Evolutionary conservation across 1,284 basidiomycete species (phyloP), one percentile per base, ranked within the genome.

Genomic region (Meripilus lineatus): DNA sequence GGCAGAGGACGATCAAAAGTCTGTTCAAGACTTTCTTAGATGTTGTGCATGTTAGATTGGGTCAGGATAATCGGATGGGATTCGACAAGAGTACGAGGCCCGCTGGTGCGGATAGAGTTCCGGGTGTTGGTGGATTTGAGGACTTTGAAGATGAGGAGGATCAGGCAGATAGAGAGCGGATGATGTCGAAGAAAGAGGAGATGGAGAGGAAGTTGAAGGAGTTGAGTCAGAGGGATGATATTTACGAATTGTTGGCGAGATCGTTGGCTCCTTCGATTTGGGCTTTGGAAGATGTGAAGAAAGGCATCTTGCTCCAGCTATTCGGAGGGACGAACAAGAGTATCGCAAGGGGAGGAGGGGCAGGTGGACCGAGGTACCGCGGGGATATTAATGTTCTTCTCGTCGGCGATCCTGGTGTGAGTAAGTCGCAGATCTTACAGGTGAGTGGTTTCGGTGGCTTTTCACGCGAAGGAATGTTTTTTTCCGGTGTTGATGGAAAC

Each of bases 261-360:
- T 91, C 87, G 2, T 77, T 99, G 49, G 95, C 95, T 1, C 96
- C 95, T 7, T 89, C 85, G 22, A 95, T 99, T 55, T 98, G 92
- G 84, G 92, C 93, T 63, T 88, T 98, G 90, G 94, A 99, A 32
- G 95, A 99, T 58, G 92, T 99, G 50, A 99, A 99, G 71, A 98
- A 98, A 70, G 95, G 96, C 0, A 95, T 99, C 45, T 64, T 99
- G 39, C 69, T 99, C 23, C 95, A 98, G 66, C 68, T 99, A 21
- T 98, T 99, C 65, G 96, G 95, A 5, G 95, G 95, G 1, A 97
- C 95, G 38, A 98, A 97, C 67, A 99, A 99, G 74, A 90, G 76
- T 53, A 91, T 99, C 52, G 80, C 89, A 1, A 76, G 84, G 41
- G 95, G 94, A 43, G 95, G 95, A 13, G 95, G 95, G 8, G 91